Base-by-base conservation (phyloP, 2,329 filamentous ascomycete genomes). In the Fusarium sp. region DNA sequence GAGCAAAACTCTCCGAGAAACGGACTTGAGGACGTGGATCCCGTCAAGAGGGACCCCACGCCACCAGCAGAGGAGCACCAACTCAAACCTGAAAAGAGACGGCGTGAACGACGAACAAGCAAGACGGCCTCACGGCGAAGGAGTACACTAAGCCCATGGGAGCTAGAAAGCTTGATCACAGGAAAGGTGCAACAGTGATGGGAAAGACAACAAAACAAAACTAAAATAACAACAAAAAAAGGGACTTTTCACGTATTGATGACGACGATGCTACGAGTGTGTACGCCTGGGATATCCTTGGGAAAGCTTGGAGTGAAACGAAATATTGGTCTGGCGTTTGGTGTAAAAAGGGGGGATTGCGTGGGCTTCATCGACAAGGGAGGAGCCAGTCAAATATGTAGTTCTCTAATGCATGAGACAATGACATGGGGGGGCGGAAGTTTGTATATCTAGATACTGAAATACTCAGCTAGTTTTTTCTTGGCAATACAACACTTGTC, bases 71-170 rank as follows among this genome's bases (percentile, higher is more conserved):
- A 75, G 9, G 69, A 68, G 14, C 69, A 73, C 46, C 73, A 76
- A 64, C 71, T 78, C 55, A 78, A 71, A 59, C 80, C 81, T 5
- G 78, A 81, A 56, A 85, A 85, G 80, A 84, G 87, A 35, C 89
- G 88, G 79, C 83, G 87, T 46, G 89, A 85, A 77, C 85, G 82
- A 80, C 87, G 83, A 79, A 85, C 81, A 77, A 90, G 79, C 80
- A 92, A 84, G 84, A 85, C 80, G 10, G 86, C 90, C 4, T 92
- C 88, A 68, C 85, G 92, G 78, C 87, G 93, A 78, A 88, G 93
- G 80, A 94, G 92, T 77, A 95, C 93, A 22, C 83, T 96, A 35
- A 94, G 89, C 76, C 91, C 92, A 4, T 92, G 92, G 86, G 93
- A 96, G 81, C 82, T 95, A 78, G 89, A 93, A 82, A 90, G 87